Base-by-base conservation (phyloP, 305 asterid genomes). In the Plantago lanceolata region DNA sequence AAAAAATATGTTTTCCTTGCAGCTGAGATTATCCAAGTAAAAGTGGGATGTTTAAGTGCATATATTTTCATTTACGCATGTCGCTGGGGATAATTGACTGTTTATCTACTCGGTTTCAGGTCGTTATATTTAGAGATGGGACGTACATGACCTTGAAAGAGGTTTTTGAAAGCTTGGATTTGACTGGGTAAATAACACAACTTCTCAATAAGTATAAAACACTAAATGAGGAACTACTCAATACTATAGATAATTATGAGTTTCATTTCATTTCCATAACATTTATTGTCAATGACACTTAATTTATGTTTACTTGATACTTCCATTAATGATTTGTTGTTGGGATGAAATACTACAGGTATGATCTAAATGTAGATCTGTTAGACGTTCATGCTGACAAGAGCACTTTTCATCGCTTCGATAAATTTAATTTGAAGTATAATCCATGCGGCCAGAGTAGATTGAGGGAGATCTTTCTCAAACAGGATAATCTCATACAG, bases 391-490 rank as follows among this genome's bases (percentile, higher is more conserved):
- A 93, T 79, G 99, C 99, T 68, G 99, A 93, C 86, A 93, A 93
- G 79, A 93, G 99, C 85, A 93, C 99, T 67, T 93, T 93, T 78
- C 99, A 93, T 78, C 99, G 99, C 59, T 90, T 93, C 71, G 99
- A 93, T 94, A 93, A 93, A 73, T 93, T 93, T 72, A 93, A 93
- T 81, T 84, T 93, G 73, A 93, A 93, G 89, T 93, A 93, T 56
- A 93, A 93, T 79, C 99, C 99, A 37, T 93, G 99, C 71, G 99
- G 99, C 64, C 99, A 93, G 82, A 93, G 99, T 81, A 90, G 99
- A 78, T 76, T 93, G 68, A 84, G 99, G 75, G 97, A 93, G 81
- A 93, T 93, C 63, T 93, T 93, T 75, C 78, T 93, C 80, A 93
- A 93, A 86, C 99, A 90, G 83, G 99, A 93, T 71, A 93, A 93